These are phyloP conservation scores for Erigeron canadensis DNA, from an alignment of 129 eudicot species.

Conservation along the genomic window DNA sequence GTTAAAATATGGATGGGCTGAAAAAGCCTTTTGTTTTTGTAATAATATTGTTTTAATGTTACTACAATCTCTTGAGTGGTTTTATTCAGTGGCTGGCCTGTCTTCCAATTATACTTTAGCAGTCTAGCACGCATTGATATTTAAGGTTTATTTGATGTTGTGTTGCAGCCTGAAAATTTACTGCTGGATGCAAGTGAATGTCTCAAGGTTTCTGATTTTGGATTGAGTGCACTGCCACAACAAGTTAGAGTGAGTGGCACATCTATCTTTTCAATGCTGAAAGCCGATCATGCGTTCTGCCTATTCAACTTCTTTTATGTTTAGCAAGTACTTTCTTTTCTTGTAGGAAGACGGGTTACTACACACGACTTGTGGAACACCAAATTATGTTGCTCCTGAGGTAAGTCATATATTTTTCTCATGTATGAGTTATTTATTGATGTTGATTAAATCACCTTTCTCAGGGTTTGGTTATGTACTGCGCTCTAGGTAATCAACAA, in stretches of 20 bases:
- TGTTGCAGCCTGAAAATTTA: conserved; percentile 80
- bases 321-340: neutral
- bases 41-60: neutral
- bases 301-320: neutral
- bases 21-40: neutral
- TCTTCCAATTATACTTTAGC: neutral
- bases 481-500: conserved; percentile 71
- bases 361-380: conserved; percentile 98
- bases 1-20: no score
- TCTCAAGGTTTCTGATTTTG: conserved; percentile 93
- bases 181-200: conserved; percentile 70
- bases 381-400: conserved; percentile 99
- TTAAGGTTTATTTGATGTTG: conserved; percentile 2
- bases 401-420: conserved; percentile 35
- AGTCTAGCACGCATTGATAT: neutral
- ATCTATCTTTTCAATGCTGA: neutral
- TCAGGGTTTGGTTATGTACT: conserved; percentile 25
- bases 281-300: neutral
- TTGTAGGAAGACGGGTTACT: conserved; percentile 94
- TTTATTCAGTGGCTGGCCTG: no score
- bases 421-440: neutral
- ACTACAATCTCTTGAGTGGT: neutral
- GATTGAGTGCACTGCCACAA: conserved; percentile 88
- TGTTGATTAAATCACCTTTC: conserved; percentile 6
- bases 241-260: conserved; percentile 75